Conservation (phyloP, 75 land plant species). For the Larix kaempferi region DNA sequence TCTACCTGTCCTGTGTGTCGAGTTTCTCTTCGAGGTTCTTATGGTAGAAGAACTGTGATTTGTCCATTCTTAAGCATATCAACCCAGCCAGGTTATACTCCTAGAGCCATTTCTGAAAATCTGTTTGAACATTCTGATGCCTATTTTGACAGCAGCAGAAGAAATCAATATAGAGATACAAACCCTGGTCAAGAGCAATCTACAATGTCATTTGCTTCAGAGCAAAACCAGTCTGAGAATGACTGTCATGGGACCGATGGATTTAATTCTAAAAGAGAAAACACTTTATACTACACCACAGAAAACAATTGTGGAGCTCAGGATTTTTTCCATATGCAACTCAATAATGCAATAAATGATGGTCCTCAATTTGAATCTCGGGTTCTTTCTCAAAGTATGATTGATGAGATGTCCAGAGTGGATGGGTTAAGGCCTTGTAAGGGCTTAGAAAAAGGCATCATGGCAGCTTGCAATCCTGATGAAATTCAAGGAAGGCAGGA, state of each 20-base stretch:
- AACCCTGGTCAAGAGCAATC: neutral
- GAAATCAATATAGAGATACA: neutral
- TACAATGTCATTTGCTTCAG: constrained; percentile 3
- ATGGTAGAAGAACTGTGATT: neutral
- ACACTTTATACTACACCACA: neutral
- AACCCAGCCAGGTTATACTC: neutral
- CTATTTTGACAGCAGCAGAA: neutral
- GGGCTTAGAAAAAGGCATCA: neutral
- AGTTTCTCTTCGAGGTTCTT: constrained; percentile 59
- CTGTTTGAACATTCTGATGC: neutral
- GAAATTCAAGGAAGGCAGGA: neutral
- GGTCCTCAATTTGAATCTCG: neutral
- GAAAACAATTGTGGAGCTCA: constrained; percentile 1
- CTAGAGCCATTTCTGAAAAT: constrained; percentile 6
- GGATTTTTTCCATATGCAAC: neutral
- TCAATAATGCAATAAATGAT: constrained; percentile 4
- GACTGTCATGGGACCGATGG: neutral
- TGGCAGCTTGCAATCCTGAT: neutral
- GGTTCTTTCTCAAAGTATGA: neutral
- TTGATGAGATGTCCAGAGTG: neutral
- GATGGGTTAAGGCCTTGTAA: neutral
- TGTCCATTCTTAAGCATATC: constrained; percentile 8
- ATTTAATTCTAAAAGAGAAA: neutral
- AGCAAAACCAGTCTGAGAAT: constrained; percentile 2
- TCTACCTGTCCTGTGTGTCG: constrained; percentile 86